Base-by-base conservation (phyloP, 805 yeast species). In the Cyberlindnera xylosilytica region DNA sequence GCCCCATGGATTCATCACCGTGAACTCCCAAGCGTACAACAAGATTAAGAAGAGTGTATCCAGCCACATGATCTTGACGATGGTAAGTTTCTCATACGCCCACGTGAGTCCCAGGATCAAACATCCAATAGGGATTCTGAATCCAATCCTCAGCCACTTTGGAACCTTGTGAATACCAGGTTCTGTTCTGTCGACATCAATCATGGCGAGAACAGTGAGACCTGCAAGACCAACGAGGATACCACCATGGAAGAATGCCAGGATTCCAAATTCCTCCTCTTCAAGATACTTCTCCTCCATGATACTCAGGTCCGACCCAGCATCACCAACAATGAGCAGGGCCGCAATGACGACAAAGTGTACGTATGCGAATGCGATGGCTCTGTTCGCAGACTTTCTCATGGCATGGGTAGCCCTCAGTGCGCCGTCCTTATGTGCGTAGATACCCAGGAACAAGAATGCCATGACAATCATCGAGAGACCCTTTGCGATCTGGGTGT, bases 301-400 rank as follows among this genome's bases (percentile, higher is more conserved):
- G 18, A 58, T 51, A 11, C 69, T 60, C 40, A 78, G 53, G 19
- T 76, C 79, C 2, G 76, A 77, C 16, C 76, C 80, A 3, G 83
- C 72, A 61, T 79, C 83, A 2, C 83, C 85, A 22, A 78, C 73
- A 24, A 79, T 63, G 24, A 78, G 68, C 39, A 79, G 56, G 1
- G 75, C 55, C 0, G 76, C 79, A 37, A 76, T 68, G 32, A 78
- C 58, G 0, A 81, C 78, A 28, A 78, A 47, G 51, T 80, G 86
- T 8, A 59, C 36, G 46, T 67, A 66, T 4, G 74, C 58, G 74
- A 74, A 80, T 1, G 50, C 1, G 23, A 69, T 54, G 1, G 83
- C 83, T 1, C 76, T 63, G 20, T 31, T 37, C 1, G 69, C 75
- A 15, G 69, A 64, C 38, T 76, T 62, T 54, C 85, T 63, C 31